Evolutionary conservation across 768 basidiomycete genomes (phyloP).

Genomic region (Rhizopogon salebrosus): DNA sequence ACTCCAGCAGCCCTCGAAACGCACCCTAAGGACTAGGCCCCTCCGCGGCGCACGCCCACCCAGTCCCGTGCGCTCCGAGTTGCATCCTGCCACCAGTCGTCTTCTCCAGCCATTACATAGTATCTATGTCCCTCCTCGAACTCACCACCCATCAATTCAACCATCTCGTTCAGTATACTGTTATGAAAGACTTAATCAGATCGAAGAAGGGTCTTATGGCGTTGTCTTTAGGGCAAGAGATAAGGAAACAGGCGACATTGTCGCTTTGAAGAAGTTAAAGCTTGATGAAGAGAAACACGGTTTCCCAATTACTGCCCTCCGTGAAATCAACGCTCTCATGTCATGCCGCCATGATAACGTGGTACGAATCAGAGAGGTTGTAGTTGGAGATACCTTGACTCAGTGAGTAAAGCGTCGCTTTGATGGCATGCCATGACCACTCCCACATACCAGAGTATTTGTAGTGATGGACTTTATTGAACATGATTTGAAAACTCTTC

Average conservation of each 20-base stretch:
- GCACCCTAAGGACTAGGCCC: constrained; percentile 40
- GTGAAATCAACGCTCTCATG: constrained; percentile 97
- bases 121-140: constrained; percentile 69
- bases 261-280: constrained; percentile 96
- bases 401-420: constrained; percentile 68
- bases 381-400: constrained; percentile 96
- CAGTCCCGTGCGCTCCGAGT: constrained; percentile 6
- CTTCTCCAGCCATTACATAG: constrained; percentile 40
- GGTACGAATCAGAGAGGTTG: constrained; percentile 94
- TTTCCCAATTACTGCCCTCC: constrained; percentile 93
- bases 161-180: constrained; percentile 92
- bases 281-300: constrained; percentile 98
- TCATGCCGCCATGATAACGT: constrained; percentile 92
- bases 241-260: constrained; percentile 91
- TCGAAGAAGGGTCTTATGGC: constrained; percentile 98
- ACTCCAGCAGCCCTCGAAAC: constrained; percentile 43
- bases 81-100: constrained; percentile 10
- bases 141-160: constrained; percentile 69
- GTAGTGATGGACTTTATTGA: constrained; percentile 99
- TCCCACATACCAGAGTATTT: constrained; percentile 65
- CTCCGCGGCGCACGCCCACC: constrained; percentile 14
- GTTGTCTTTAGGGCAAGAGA: constrained; percentile 96
- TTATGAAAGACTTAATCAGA: constrained; percentile 94
- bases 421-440: constrained; percentile 7
- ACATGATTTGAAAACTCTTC: constrained; percentile 95